These are phyloP conservation scores for Cyberlindnera maritima DNA, from an alignment of 805 yeast species.

Conservation along the genomic window DNA sequence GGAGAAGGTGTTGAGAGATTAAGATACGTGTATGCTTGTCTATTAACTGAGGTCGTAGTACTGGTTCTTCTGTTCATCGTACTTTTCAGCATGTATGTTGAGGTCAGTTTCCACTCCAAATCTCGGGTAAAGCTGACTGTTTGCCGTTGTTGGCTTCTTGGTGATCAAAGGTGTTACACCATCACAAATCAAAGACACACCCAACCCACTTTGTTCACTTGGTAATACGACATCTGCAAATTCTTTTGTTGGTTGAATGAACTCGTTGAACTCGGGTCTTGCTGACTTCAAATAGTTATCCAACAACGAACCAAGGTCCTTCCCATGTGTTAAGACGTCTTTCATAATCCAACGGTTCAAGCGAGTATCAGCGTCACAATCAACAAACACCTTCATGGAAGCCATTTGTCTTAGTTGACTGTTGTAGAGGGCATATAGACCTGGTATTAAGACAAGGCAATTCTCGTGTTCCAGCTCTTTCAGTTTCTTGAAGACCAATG, in stretches of 20 bases:
- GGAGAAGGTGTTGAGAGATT: conserved; percentile 5
- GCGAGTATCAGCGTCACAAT: conserved; percentile 82
- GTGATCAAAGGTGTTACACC: conserved; percentile 41
- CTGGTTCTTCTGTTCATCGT: conserved; percentile 39
- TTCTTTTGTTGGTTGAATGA: conserved; percentile 65
- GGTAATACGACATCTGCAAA: conserved; percentile 75
- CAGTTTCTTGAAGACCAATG: conserved; percentile 20
- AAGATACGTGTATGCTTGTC: background rate
- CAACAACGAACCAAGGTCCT: conserved; percentile 30
- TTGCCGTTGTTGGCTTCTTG: background rate
- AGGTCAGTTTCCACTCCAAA: conserved; percentile 23
- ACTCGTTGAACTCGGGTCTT: conserved; percentile 64
- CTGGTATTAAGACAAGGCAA: conserved; percentile 62
- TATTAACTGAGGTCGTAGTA: conserved; percentile 36
- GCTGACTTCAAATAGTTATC: conserved; percentile 51
- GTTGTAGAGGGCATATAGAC: conserved; percentile 78
- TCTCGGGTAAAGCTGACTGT: conserved; percentile 15
- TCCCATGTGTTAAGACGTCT: conserved; percentile 26
- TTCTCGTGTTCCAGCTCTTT: background rate
- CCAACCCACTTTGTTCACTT: conserved; percentile 59
- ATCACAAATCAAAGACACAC: conserved; percentile 58
- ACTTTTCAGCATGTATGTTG: conserved; percentile 33
- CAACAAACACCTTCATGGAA: conserved; percentile 68
- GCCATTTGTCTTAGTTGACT: conserved; percentile 51
- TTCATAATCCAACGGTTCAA: conserved; percentile 69